Percentiles rank a stretch among this genome's conserved stretches.
These are phyloP conservation scores for Juncus inflexus DNA, from an alignment of 176 grass and related monocot species.

Conservation along the genomic window DNA sequence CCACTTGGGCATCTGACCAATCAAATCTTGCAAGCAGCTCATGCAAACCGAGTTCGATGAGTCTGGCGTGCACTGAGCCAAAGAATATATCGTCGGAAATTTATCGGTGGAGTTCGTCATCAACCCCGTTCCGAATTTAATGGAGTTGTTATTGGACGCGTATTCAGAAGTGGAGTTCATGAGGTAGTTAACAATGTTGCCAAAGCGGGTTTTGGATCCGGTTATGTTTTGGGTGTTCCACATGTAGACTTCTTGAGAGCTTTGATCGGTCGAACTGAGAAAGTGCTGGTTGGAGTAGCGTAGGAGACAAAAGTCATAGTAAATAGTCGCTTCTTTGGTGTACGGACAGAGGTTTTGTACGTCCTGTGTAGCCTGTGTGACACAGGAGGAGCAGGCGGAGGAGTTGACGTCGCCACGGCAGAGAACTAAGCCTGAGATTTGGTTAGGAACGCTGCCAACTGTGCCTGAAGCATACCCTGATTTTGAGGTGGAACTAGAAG, in stretches of 20 bases:
- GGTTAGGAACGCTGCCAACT: constrained; percentile 18
- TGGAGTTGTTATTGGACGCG: constrained; percentile 38
- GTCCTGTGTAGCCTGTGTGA: constrained; percentile 15
- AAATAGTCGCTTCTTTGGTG: neutral
- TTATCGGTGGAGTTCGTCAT: constrained; percentile 9
- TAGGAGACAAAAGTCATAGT: constrained; percentile 23
- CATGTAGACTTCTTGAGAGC: neutral
- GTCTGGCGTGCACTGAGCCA: constrained; percentile 79
- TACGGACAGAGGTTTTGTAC: constrained; percentile 14
- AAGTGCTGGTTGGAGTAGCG: constrained; percentile 31
- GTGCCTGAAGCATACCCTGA: constrained; percentile 18
- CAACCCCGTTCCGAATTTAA: constrained; percentile 16
- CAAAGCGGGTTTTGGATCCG: neutral
- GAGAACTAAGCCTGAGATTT: constrained; percentile 24
- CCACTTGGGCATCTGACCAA: neutral
- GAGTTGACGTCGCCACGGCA: constrained; percentile 41
- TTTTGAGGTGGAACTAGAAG: neutral
- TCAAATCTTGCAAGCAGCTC: constrained; percentile 31
- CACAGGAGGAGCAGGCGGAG: constrained; percentile 26
- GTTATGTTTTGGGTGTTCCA: constrained; percentile 21
- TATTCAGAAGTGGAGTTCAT: constrained; percentile 31
- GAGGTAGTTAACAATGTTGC: constrained; percentile 1
- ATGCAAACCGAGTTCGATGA: constrained; percentile 34
- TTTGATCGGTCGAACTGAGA: neutral
- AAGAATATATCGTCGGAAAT: constrained; percentile 49